Base-by-base conservation (phyloP, 345 rosid species). In the Orychophragmus violaceus region DNA sequence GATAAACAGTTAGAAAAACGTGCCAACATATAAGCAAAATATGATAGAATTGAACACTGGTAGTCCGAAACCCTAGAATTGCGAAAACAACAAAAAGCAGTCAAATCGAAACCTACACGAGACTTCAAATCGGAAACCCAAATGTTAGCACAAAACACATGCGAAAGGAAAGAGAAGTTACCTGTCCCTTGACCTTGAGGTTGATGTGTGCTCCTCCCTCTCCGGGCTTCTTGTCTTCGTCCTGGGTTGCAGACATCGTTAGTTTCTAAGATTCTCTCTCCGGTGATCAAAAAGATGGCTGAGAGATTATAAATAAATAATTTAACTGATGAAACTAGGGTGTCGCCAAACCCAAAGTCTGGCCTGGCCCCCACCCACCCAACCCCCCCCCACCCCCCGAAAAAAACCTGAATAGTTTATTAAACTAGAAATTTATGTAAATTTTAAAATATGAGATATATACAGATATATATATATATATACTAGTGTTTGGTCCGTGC, bases 161-260 rank as follows among this genome's bases (percentile, higher is more conserved):
- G 13, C 1, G 5, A 19, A 22, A 5, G 2, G 0, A 25, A 12
- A 18, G 5, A 32, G 5, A 67, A 28, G 30, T 12, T 54, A 90
- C 97, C 96, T 91, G 96, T 41, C 95, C 92, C 77, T 90, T 87
- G 69, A 90, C 97, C 65, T 90, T 90, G 41, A 90, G 95, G 22
- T 88, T 88, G 79, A 90, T 86, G 75, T 88, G 95, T 21, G 79
- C 89, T 10, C 84, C 66, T 65, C 83, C 85, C 25, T 86, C 97
- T 59, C 72, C 79, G 18, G 91, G 92, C 81, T 88, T 86, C 89
- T 90, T 88, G 45, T 82, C 95, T 66, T 83, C 87, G 59, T 85
- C 94, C 50, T 75, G 82, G 35, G 48, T 81, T 0, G 81, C 74
- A 52, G 78, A 74, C 77, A 74, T 65, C 11, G 16, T 5, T 64